phyloP scores from a whole-genome alignment of 2,329 filamentous ascomycete species.

The Ascochyta fabae region DNA sequence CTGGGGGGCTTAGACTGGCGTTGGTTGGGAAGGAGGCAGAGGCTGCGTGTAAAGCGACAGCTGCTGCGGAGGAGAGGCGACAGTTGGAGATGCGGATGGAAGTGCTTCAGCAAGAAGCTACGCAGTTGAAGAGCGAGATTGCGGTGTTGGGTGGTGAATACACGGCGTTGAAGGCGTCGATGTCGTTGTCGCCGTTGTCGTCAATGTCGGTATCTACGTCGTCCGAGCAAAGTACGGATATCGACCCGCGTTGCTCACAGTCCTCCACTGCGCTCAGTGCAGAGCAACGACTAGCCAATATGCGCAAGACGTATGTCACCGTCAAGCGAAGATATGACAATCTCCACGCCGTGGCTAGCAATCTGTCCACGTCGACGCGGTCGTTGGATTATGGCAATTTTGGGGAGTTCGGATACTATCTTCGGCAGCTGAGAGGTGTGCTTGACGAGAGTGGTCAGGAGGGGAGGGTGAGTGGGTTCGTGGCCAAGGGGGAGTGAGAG shows the following conservation, averaged over 20 bases:
- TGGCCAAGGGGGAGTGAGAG: neutral
- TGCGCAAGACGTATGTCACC: slow-evolving; percentile 28
- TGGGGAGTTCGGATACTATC: slow-evolving; percentile 33
- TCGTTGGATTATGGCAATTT: slow-evolving; percentile 27
- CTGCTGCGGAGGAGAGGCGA: neutral
- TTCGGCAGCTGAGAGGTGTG: slow-evolving; percentile 20
- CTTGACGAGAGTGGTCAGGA: slow-evolving; percentile 20
- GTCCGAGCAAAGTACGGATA: no score
- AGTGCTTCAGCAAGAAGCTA: neutral
- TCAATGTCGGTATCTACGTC: no score
- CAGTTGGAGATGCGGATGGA: neutral
- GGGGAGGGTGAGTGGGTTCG: neutral
- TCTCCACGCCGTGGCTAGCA: slow-evolving; percentile 12
- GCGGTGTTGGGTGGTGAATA: neutral
- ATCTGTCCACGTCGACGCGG: slow-evolving; percentile 18
- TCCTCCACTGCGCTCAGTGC: neutral
- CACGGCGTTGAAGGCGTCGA: neutral
- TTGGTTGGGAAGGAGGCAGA: neutral
- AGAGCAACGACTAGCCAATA: slow-evolving; percentile 24
- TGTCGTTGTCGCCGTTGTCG: no score
- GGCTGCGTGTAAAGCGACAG: neutral
- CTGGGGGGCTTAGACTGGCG: neutral
- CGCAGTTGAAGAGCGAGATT: neutral
- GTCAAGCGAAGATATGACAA: slow-evolving; percentile 28
- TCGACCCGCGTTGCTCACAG: neutral